phyloP scores from a whole-genome alignment of 495 filamentous ascomycete genomes.

The Pyronema domesticum region DNA sequence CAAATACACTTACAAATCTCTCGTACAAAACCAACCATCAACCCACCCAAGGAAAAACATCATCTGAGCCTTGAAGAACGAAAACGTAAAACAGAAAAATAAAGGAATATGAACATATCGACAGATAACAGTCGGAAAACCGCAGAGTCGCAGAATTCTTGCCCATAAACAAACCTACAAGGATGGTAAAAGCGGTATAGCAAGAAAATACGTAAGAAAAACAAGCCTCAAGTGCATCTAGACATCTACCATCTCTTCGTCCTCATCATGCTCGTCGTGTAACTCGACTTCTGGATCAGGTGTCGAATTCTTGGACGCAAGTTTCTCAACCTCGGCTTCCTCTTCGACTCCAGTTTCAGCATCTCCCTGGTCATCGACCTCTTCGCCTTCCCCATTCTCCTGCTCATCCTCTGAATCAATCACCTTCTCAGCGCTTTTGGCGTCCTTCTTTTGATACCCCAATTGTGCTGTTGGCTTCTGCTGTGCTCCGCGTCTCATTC shows the following conservation, averaged over 20 bases:
- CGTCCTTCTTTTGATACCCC: slow-evolving; percentile 26
- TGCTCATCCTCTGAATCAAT: slow-evolving; percentile 37
- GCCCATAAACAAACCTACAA: too few relatives aligned
- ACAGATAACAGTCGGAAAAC: too few relatives aligned
- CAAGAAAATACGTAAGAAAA: too few relatives aligned
- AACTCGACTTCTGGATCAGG: slow-evolving; percentile 1
- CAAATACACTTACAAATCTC: too few relatives aligned
- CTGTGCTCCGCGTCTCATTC: slow-evolving; percentile 29
- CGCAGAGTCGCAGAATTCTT: too few relatives aligned
- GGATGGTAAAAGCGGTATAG: too few relatives aligned
- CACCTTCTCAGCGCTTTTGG: slow-evolving; percentile 31
- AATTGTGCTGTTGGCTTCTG: slow-evolving; percentile 27
- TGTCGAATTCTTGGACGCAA: slow-evolving; percentile 5
- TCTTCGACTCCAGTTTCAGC: slow-evolving; percentile 35
- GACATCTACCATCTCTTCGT: not conserved
- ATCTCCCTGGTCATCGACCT: slow-evolving; percentile 34
- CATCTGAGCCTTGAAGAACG: too few relatives aligned
- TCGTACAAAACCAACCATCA: too few relatives aligned
- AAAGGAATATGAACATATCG: too few relatives aligned
- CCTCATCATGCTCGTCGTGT: slow-evolving; percentile 8
- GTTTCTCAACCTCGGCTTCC: slow-evolving; percentile 27
- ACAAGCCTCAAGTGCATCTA: too few relatives aligned
- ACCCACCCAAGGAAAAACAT: too few relatives aligned
- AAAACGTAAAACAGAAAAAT: too few relatives aligned
- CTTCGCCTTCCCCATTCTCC: slow-evolving; percentile 24